Conservation (phyloP, 768 basidiomycete genomes). For the Calocybe indica region DNA sequence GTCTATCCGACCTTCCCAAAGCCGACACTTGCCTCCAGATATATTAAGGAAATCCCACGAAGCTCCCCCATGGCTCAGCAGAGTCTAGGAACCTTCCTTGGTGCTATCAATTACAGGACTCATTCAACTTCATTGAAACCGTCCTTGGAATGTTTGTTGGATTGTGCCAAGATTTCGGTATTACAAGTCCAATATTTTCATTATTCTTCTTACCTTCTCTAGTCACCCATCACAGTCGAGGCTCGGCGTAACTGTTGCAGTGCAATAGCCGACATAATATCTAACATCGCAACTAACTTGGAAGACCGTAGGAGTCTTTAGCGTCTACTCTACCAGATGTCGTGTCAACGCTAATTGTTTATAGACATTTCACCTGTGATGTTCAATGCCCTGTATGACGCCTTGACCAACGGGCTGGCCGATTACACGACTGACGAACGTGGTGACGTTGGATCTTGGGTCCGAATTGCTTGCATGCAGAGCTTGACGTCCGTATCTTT, state of each 20-base stretch:
- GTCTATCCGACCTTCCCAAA: conserved; percentile 4
- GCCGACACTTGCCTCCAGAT: conserved; percentile 28
- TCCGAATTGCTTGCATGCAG: conserved; percentile 72
- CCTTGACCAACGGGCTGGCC: conserved; percentile 63
- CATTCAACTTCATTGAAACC: conserved; percentile 48
- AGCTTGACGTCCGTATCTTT: conserved; percentile 53
- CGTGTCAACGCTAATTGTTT: background rate
- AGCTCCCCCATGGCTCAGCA: conserved; percentile 58
- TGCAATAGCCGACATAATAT: conserved; percentile 18
- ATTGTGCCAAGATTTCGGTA: conserved; percentile 52
- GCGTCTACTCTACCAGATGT: too few species aligned
- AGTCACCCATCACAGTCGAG: conserved; percentile 34
- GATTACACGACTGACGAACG: conserved; percentile 94
- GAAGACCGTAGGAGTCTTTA: too few species aligned
- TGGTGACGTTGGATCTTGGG: conserved; percentile 96
- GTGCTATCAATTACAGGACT: conserved; percentile 58
- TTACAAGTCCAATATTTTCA: conserved; percentile 10
- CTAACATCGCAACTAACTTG: too few species aligned
- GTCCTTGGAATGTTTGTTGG: conserved; percentile 53
- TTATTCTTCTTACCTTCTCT: conserved; percentile 6
- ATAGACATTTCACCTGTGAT: conserved; percentile 43
- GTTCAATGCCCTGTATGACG: conserved; percentile 44
- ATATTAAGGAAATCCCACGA: conserved; percentile 55
- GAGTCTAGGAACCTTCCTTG: conserved; percentile 65
- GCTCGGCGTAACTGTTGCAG: conserved; percentile 47